These are phyloP conservation scores for Aspergillus floridensis DNA, from an alignment of 2,329 filamentous ascomycete species.

Conservation along the genomic window DNA sequence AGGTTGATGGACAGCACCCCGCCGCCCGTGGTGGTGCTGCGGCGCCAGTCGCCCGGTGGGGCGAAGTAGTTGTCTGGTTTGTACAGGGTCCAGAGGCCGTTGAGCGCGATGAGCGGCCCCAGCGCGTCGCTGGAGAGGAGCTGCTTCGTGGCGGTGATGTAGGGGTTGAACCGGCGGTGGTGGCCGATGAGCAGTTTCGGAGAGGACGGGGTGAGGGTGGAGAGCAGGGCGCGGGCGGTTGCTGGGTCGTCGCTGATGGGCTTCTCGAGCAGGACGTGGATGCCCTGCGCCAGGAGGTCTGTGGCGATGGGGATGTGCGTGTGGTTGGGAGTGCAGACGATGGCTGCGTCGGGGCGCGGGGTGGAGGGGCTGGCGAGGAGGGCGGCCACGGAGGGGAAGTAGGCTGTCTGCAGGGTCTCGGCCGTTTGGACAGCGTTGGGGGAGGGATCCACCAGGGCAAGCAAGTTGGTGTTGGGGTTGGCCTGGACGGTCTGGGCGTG, in stretches of 20 bases:
- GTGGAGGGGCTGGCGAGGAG: constrained; percentile 42
- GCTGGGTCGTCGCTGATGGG: constrained; percentile 47
- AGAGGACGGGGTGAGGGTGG: constrained; percentile 18
- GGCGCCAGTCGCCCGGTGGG: constrained; percentile 50
- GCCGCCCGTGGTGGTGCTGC: constrained; percentile 42
- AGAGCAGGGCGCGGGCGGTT: constrained; percentile 23
- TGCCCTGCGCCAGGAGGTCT: constrained; percentile 47
- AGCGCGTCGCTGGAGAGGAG: constrained; percentile 42
- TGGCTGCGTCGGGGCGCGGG: constrained; percentile 51
- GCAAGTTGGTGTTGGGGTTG: constrained; percentile 40
- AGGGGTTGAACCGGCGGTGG: constrained; percentile 60
- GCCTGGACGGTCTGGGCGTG: constrained; percentile 47
- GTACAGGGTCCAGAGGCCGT: constrained; percentile 54
- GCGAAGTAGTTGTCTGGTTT: constrained; percentile 56
- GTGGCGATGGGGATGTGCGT: constrained; percentile 54
- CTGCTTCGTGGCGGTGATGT: constrained; percentile 51
- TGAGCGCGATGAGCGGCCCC: constrained; percentile 52
- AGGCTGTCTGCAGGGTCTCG: constrained; percentile 35
- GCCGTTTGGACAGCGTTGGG: constrained; percentile 39
- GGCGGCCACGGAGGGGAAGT: constrained; percentile 42
- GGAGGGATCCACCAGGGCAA: constrained; percentile 49
- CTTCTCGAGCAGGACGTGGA: constrained; percentile 60
- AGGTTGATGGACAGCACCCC: constrained; percentile 59
- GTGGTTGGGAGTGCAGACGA: constrained; percentile 60
- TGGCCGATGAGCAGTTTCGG: constrained; percentile 57